A percentile compares a stretch with the other conserved stretches of the same genome.
phyloP scores from a whole-genome alignment of 805 yeast species.

The Candida sonorensis region DNA sequence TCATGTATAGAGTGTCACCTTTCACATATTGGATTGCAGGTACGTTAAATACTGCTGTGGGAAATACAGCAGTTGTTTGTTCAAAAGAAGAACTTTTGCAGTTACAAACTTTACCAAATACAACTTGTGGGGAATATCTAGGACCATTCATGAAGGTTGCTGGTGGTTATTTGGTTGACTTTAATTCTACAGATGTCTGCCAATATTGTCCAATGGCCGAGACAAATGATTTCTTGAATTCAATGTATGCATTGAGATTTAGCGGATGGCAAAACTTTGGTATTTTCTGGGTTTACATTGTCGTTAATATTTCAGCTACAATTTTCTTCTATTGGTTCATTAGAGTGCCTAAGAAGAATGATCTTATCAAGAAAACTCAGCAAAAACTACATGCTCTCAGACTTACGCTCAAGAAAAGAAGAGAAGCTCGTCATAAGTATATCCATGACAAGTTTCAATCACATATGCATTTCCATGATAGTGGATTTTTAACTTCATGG shows the following conservation, averaged over 20 bases:
- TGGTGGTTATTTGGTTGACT: constrained; percentile 41
- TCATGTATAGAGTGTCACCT: constrained; percentile 66
- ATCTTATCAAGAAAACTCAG: constrained; percentile 3
- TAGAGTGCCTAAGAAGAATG: constrained; percentile 4
- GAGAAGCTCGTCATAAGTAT: neutral
- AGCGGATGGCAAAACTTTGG: constrained; percentile 58
- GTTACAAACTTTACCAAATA: constrained; percentile 43
- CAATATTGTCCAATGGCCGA: constrained; percentile 46
- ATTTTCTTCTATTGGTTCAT: constrained; percentile 1
- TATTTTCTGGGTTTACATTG: constrained; percentile 38
- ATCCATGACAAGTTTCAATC: constrained; percentile 1
- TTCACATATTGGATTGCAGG: constrained; percentile 55
- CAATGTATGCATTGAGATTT: constrained; percentile 32
- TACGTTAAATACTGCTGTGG: constrained; percentile 44
- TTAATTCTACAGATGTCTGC: constrained; percentile 43
- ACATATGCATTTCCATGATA: constrained; percentile 3
- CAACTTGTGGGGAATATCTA: constrained; percentile 52
- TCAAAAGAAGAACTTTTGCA: constrained; percentile 36
- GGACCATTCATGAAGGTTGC: constrained; percentile 24
- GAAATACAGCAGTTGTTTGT: constrained; percentile 40
- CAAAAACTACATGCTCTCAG: constrained; percentile 1
- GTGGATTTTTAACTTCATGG: constrained; percentile 6
- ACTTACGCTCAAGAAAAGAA: neutral
- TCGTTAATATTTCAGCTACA: constrained; percentile 28
- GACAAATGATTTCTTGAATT: constrained; percentile 39